Conservation (phyloP, 2,329 filamentous ascomycete species). For the Camillea tinctor region DNA sequence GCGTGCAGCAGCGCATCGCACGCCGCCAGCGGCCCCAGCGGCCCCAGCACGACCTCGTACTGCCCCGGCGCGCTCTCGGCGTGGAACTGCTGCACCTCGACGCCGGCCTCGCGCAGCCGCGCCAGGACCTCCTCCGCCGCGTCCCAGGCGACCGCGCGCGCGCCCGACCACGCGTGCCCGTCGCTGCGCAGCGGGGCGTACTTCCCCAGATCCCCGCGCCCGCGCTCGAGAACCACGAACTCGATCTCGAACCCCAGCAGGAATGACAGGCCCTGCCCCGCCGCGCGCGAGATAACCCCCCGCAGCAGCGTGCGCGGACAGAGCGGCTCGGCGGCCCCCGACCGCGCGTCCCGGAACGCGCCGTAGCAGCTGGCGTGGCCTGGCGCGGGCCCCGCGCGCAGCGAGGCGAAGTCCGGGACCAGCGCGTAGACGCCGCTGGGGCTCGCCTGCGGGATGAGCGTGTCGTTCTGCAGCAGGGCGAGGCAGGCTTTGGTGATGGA, state of each 20-base stretch:
- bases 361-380: conserved; percentile 66
- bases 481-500: conserved; percentile 64
- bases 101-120: conserved; percentile 58
- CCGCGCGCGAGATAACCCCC: conserved; percentile 50
- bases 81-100: conserved; percentile 71
- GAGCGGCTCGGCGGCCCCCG: conserved; percentile 37
- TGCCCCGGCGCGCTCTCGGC: conserved; percentile 72
- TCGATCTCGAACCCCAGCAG: conserved; percentile 81
- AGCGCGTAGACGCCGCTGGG: conserved; percentile 66
- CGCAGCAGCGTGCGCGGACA: conserved; percentile 68
- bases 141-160: conserved; percentile 59
- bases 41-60: conserved; percentile 72
- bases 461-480: conserved; percentile 68
- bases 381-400: conserved; percentile 57
- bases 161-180: conserved; percentile 70
- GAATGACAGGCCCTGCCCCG: conserved; percentile 54
- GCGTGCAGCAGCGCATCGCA: conserved; percentile 71
- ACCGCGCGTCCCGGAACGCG: conserved; percentile 59
- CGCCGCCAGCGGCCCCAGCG: conserved; percentile 61
- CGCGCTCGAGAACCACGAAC: conserved; percentile 64
- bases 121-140: conserved; percentile 66
- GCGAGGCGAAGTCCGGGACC: conserved; percentile 62
- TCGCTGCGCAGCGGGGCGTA: conserved; percentile 50
- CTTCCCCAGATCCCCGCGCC: conserved; percentile 29
- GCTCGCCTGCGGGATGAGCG: conserved; percentile 49